Conservation (phyloP, 1,284 basidiomycete species). For the Sanguinoderma infundibulare region DNA sequence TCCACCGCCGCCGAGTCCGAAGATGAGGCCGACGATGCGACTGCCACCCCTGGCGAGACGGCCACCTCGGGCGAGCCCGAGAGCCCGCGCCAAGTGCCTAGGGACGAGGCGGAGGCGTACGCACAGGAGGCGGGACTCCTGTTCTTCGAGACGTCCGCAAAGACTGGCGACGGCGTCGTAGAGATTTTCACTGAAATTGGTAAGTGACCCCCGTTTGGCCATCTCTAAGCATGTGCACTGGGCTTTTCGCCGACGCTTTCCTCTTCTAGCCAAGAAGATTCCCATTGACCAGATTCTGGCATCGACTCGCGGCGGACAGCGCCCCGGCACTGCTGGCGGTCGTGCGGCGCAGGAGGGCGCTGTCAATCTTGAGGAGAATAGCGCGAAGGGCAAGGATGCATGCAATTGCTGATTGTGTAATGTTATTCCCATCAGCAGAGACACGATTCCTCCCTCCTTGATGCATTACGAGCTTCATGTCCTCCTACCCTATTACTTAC, state of each 20-base stretch:
- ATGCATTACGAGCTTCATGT: conserved; percentile 27
- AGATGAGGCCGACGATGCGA: conserved; percentile 85
- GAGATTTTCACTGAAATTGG: conserved; percentile 99
- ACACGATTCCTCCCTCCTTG: conserved; percentile 16
- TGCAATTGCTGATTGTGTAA: conserved; percentile 66
- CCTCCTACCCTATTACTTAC: conserved; percentile 28
- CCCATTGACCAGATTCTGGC: conserved; percentile 92
- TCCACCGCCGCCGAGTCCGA: conserved; percentile 66
- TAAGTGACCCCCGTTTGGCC: conserved; percentile 42
- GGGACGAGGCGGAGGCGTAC: conserved; percentile 96
- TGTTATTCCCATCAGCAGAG: not conserved
- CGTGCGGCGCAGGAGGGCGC: conserved; percentile 60
- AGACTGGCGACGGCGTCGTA: conserved; percentile 96
- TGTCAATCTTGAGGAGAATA: conserved; percentile 79
- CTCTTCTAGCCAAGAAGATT: conserved; percentile 85
- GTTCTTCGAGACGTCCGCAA: conserved; percentile 98
- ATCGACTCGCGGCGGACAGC: conserved; percentile 67
- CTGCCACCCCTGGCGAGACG: conserved; percentile 80
- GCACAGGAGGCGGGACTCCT: conserved; percentile 91
- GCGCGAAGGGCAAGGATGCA: conserved; percentile 70
- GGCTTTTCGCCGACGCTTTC: conserved; percentile 15
- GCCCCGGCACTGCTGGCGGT: conserved; percentile 61
- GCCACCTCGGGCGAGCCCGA: conserved; percentile 60
- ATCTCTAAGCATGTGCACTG: conserved; percentile 6
- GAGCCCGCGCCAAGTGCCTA: conserved; percentile 83